These are phyloP conservation scores for Pleurotus sapidus DNA, from an alignment of 768 basidiomycete species.

Conservation along the genomic window DNA sequence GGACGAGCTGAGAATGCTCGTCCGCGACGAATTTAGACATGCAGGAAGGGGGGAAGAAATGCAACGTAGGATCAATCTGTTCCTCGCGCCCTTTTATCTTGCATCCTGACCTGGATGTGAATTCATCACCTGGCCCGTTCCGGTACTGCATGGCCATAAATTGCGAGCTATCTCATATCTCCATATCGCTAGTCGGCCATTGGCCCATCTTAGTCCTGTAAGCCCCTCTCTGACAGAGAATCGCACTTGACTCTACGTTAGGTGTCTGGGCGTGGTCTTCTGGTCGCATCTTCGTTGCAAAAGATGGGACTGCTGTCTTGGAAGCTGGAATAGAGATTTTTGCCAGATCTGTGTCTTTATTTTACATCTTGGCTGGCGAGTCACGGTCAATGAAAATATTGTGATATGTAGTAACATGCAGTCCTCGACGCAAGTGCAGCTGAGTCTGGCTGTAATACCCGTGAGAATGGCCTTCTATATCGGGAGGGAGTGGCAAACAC, in stretches of 20 bases:
- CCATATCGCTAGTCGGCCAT: background rate
- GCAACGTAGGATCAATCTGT: background rate
- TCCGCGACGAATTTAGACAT: background rate
- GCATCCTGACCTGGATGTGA: slow-evolving; percentile 4
- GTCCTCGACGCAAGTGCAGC: too few relatives aligned
- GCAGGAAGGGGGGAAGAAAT: background rate
- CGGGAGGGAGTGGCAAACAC: background rate
- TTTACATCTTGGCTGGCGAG: too few relatives aligned
- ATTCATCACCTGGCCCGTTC: slow-evolving; percentile 6
- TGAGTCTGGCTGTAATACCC: background rate
- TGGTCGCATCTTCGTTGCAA: too few relatives aligned
- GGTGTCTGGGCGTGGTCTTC: too few relatives aligned
- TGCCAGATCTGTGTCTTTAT: too few relatives aligned
- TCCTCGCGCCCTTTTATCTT: slow-evolving; percentile 7
- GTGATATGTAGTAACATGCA: too few relatives aligned
- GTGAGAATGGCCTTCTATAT: background rate
- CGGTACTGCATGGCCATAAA: slow-evolving; percentile 1
- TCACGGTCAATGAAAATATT: too few relatives aligned
- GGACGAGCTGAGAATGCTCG: background rate
- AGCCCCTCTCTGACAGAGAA: too few relatives aligned
- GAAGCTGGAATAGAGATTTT: too few relatives aligned
- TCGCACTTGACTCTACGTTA: too few relatives aligned
- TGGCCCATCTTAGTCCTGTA: too few relatives aligned
- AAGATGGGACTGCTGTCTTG: too few relatives aligned
- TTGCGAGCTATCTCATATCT: background rate